A percentile compares a stretch with the other conserved stretches of the same genome.
These are phyloP conservation scores for Sodiomyces alkalinus DNA, from an alignment of 2,329 filamentous ascomycete species.

Conservation along the genomic window DNA sequence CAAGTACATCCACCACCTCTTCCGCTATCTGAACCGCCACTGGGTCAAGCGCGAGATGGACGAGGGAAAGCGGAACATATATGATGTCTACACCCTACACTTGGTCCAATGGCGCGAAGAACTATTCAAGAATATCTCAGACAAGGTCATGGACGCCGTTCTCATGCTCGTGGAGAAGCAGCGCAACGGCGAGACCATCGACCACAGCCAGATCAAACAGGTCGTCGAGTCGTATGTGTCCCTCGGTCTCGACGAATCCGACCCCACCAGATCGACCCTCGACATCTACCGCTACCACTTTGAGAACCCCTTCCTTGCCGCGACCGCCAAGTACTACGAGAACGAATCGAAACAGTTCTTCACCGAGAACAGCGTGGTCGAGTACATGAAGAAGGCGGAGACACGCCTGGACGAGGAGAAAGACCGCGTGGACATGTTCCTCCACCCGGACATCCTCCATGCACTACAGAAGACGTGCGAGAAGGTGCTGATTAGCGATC, in stretches of 20 bases:
- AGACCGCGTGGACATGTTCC: slow-evolving; percentile 79
- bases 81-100: slow-evolving; percentile 94
- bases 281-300: slow-evolving; percentile 91
- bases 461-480: slow-evolving; percentile 80
- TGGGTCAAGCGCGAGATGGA: slow-evolving; percentile 99
- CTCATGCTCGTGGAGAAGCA: slow-evolving; percentile 94
- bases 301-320: slow-evolving; percentile 77
- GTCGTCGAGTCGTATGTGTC: slow-evolving; percentile 96
- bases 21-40: slow-evolving; percentile 90
- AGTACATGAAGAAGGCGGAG: slow-evolving; percentile 99
- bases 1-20: slow-evolving; percentile 95
- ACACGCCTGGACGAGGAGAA: slow-evolving; percentile 80
- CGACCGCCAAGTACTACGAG: slow-evolving; percentile 75
- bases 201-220: slow-evolving; percentile 91
- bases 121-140: slow-evolving; percentile 70
- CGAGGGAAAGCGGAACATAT: slow-evolving; percentile 95
- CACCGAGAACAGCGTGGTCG: slow-evolving; percentile 90
- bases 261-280: slow-evolving; percentile 83
- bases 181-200: slow-evolving; percentile 92
- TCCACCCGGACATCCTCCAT: slow-evolving; percentile 77
- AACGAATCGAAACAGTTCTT: slow-evolving; percentile 89
- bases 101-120: slow-evolving; percentile 90
- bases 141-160: slow-evolving; percentile 88
- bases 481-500: slow-evolving; percentile 75
- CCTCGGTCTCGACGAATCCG: slow-evolving; percentile 81